Percentiles rank a stretch among this genome's conserved stretches.
These are phyloP conservation scores for Mycena indigotica DNA, from an alignment of 768 basidiomycete species.

Conservation along the genomic window DNA sequence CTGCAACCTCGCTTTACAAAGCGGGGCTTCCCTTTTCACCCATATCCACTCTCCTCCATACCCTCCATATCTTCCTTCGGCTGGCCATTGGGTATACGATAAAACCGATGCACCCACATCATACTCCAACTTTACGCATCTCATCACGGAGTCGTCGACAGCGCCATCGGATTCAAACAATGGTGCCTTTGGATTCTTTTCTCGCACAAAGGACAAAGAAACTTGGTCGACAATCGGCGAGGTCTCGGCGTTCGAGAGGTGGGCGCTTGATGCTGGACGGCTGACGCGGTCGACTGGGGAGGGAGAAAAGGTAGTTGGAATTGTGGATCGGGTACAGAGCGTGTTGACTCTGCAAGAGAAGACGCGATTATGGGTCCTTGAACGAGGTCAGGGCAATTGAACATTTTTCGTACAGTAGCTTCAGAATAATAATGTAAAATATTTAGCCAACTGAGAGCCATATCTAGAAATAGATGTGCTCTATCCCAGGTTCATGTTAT, in stretches of 20 bases:
- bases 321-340: conserved; percentile 24
- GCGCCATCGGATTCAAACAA: conserved; percentile 4
- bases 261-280: conserved; percentile 31
- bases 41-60: conserved; percentile 67
- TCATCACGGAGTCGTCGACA: conserved; percentile 55
- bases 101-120: conserved; percentile 70
- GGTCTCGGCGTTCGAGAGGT: conserved; percentile 49
- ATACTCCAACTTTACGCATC: conserved; percentile 54
- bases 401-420: no score
- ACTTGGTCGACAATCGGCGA: conserved; percentile 47
- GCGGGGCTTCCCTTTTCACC: conserved; percentile 87
- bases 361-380: conserved; percentile 54
- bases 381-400: no score
- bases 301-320: conserved; percentile 1
- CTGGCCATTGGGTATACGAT: conserved; percentile 65
- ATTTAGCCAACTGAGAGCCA: no score
- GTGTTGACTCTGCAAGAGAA: conserved; percentile 40
- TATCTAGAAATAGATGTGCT: no score
- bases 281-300: conserved; percentile 22
- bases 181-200: conserved; percentile 15
- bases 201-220: conserved; percentile 23
- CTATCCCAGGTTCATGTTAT: no score
- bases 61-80: conserved; percentile 23
- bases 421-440: no score
- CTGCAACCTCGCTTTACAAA: conserved; percentile 84